These are phyloP conservation scores for Phycomyces nitens DNA, from an alignment of 192 early-diverging fungal species.

Conservation along the genomic window DNA sequence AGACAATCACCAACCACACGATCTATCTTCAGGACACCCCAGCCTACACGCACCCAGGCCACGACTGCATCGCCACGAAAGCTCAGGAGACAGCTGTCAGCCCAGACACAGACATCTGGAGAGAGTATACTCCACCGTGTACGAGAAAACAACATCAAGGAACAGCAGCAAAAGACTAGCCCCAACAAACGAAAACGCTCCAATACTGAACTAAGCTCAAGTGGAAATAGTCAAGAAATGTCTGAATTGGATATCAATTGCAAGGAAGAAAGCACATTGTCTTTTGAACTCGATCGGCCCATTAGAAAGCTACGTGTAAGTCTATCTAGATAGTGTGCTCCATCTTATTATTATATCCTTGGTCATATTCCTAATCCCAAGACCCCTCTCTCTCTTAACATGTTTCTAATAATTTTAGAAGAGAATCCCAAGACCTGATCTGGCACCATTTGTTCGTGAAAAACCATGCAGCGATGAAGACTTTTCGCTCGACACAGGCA, in stretches of 20 bases:
- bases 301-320: slow-evolving; percentile 3
- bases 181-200: slow-evolving; percentile 3
- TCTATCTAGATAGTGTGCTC: background rate
- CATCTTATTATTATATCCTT: too few relatives aligned
- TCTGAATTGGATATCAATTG: background rate
- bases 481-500: slow-evolving; percentile 12
- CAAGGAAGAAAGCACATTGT: background rate
- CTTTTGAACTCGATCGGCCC: background rate
- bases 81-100: background rate
- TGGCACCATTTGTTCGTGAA: background rate
- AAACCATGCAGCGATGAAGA: slow-evolving; percentile 8
- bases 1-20: background rate
- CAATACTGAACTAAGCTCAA: background rate
- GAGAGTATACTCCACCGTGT: slow-evolving; percentile 9
- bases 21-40: slow-evolving; percentile 20
- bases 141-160: slow-evolving; percentile 8
- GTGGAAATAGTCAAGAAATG: background rate
- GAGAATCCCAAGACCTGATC: background rate
- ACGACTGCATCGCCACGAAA: background rate
- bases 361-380: too few relatives aligned
- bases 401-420: too few relatives aligned
- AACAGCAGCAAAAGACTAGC: background rate
- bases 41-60: slow-evolving; percentile 1
- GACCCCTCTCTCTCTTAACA: too few relatives aligned
- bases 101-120: background rate